phyloP scores from a whole-genome alignment of 768 basidiomycete species.

The Boletus sp. region DNA sequence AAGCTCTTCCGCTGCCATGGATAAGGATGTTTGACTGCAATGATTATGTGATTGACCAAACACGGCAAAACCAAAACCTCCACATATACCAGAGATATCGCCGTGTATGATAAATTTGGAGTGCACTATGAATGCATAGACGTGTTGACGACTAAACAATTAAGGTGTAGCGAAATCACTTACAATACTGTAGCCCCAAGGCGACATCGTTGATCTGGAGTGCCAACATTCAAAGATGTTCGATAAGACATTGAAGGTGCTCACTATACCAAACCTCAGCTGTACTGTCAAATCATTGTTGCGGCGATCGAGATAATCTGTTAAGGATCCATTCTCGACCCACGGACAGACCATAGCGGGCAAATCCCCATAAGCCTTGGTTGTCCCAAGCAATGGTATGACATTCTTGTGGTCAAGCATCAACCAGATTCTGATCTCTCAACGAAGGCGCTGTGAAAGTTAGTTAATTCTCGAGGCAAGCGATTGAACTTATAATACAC shows the following conservation, averaged over 20 bases:
- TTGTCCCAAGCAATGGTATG: slow-evolving; percentile 29
- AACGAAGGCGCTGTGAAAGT: slow-evolving; percentile 18
- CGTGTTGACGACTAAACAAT: neutral
- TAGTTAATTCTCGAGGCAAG: neutral
- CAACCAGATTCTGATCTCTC: slow-evolving; percentile 33
- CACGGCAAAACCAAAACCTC: neutral
- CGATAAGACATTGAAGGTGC: neutral
- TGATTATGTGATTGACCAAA: neutral
- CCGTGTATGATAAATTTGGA: slow-evolving; percentile 22
- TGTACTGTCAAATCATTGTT: slow-evolving; percentile 11
- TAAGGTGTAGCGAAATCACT: neutral
- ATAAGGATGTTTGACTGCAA: slow-evolving; percentile 46
- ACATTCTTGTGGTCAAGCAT: slow-evolving; percentile 31
- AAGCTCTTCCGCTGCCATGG: slow-evolving; percentile 39
- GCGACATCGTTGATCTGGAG: slow-evolving; percentile 26
- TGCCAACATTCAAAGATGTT: neutral
- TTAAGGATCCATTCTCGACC: slow-evolving; percentile 30
- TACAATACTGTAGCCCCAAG: slow-evolving; percentile 28
- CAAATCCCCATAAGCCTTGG: slow-evolving; percentile 29
- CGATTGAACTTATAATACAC: neutral
- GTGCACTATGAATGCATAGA: slow-evolving; percentile 17
- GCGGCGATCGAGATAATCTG: slow-evolving; percentile 19
- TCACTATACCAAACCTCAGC: slow-evolving; percentile 17
- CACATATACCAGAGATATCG: slow-evolving; percentile 30
- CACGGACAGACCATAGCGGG: slow-evolving; percentile 36